Conservation (phyloP, 306 rosid genomes). For the Canavalia gladiata region DNA sequence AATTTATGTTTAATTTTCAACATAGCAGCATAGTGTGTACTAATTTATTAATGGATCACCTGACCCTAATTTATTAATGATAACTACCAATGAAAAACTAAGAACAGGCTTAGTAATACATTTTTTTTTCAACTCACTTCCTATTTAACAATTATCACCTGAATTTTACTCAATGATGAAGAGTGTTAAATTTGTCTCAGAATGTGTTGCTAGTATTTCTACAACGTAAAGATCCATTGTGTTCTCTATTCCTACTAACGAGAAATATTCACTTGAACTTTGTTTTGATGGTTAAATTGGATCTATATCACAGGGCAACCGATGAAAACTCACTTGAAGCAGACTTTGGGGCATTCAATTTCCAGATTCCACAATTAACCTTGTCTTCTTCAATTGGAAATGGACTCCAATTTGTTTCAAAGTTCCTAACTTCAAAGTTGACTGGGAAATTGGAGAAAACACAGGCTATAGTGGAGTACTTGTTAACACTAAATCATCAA, state of each 20-base stretch:
- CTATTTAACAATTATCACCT: no score
- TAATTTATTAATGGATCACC: no score
- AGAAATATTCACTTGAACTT: neutral
- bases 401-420: constrained; percentile 68
- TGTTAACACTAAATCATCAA: constrained; percentile 61
- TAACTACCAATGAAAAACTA: no score
- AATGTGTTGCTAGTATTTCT: no score
- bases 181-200: no score
- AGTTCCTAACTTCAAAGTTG: constrained; percentile 66
- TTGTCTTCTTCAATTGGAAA: constrained; percentile 89
- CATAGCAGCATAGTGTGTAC: no score
- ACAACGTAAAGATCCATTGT: neutral
- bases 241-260: neutral
- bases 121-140: no score
- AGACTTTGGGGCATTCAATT: constrained; percentile 83
- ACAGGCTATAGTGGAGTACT: constrained; percentile 87
- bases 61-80: no score
- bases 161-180: no score
- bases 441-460: constrained; percentile 64
- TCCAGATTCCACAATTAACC: constrained; percentile 66
- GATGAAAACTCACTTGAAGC: constrained; percentile 88
- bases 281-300: constrained; percentile 30
- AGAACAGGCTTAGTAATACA: no score
- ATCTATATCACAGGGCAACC: constrained; percentile 66
- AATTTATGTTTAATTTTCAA: no score